These are phyloP conservation scores for Talaromyces sp. DNA, from an alignment of 2,329 filamentous ascomycete species.

Conservation along the genomic window DNA sequence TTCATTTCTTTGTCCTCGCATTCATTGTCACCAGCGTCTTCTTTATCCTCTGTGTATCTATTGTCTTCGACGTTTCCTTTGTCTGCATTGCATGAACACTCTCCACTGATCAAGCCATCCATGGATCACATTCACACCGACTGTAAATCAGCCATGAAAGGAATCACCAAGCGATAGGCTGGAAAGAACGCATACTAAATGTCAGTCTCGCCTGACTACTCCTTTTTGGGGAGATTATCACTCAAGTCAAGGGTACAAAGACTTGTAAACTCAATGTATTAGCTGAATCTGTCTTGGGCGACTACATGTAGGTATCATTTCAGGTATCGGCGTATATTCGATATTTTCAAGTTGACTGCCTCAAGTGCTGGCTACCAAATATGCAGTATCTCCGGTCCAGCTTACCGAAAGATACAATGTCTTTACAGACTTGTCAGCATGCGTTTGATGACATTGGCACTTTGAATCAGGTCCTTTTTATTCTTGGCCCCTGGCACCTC, in stretches of 20 bases:
- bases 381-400: neutral
- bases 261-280: neutral
- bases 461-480: neutral
- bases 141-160: neutral
- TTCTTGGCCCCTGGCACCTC: neutral
- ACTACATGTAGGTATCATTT: neutral
- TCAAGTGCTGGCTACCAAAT: neutral
- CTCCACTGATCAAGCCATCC: neutral
- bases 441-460: neutral
- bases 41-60: neutral
- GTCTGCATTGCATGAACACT: neutral
- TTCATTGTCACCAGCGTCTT: neutral
- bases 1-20: neutral
- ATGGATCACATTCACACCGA: neutral
- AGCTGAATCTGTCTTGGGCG: neutral
- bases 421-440: neutral
- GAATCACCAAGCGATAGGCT: neutral
- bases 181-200: neutral
- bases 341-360: neutral
- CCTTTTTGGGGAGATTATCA: neutral
- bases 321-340: neutral
- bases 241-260: neutral
- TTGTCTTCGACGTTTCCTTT: neutral
- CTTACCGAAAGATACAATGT: neutral
- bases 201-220: neutral